These are phyloP conservation scores for Cyberlindnera maclurae DNA, from an alignment of 805 yeast species.

Conservation along the genomic window DNA sequence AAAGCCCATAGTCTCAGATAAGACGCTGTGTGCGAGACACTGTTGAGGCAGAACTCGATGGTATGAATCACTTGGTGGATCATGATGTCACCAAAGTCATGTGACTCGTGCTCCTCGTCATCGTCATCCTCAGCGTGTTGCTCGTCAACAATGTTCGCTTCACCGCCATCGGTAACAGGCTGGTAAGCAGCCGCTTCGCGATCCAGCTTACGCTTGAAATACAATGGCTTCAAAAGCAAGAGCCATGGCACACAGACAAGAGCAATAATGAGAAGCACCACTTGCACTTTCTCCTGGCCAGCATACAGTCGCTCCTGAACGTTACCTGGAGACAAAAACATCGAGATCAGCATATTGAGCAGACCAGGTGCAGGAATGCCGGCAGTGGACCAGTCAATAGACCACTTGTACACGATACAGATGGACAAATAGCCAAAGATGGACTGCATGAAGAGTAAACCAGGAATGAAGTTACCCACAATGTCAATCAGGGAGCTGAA, in stretches of 20 bases:
- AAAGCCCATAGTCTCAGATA: conserved; percentile 96
- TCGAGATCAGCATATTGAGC: conserved; percentile 88
- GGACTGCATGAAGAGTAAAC: conserved; percentile 90
- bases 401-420: conserved; percentile 90
- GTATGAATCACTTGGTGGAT: conserved; percentile 98
- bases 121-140: conserved; percentile 35
- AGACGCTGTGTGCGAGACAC: conserved; percentile 97
- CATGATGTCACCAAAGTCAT: conserved; percentile 88
- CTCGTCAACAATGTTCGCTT: conserved; percentile 38
- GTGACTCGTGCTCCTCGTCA: conserved; percentile 41
- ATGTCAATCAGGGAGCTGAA: conserved; percentile 74
- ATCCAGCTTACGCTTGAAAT: conserved; percentile 44
- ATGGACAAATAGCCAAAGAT: conserved; percentile 89
- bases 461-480: conserved; percentile 91
- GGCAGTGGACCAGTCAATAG: conserved; percentile 79
- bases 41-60: conserved; percentile 93
- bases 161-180: conserved; percentile 31
- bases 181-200: conserved; percentile 24
- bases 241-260: conserved; percentile 92
- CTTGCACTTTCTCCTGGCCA: conserved; percentile 76
- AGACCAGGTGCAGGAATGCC: conserved; percentile 84
- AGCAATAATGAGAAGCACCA: conserved; percentile 64
- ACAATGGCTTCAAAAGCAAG: conserved; percentile 75
- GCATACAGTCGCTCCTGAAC: conserved; percentile 74
- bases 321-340: conserved; percentile 91